A percentile compares a stretch with the other conserved stretches of the same genome.
phyloP scores from a whole-genome alignment of 2,329 filamentous ascomycete species.

The Harringtonia aguacate region DNA sequence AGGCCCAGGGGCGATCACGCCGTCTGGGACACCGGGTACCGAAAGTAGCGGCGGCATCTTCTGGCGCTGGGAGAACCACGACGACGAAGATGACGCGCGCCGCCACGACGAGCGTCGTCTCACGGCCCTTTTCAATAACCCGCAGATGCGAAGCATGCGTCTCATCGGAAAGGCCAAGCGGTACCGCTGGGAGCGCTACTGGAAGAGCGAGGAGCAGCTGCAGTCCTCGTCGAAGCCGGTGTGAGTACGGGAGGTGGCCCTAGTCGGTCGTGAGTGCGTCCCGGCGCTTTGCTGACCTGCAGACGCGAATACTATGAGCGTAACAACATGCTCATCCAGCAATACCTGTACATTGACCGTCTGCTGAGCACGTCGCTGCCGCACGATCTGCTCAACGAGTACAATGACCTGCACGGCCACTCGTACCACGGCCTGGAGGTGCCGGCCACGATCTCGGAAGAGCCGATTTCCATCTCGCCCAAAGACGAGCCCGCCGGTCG shows the following conservation, averaged over 20 bases:
- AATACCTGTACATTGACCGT: constrained; percentile 88
- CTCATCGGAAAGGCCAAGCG: constrained; percentile 82
- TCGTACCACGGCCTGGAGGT: constrained; percentile 47
- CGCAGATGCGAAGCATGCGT: constrained; percentile 70
- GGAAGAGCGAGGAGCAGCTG: constrained; percentile 69
- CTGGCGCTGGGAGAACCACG: constrained; percentile 15
- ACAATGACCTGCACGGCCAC: constrained; percentile 52
- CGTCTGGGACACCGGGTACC: constrained; percentile 1
- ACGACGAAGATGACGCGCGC: constrained; percentile 31
- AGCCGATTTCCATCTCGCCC: constrained; percentile 26
- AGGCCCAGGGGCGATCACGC: constrained; percentile 1
- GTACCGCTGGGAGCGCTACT: constrained; percentile 81
- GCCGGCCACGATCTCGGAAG: constrained; percentile 68
- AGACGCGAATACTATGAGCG: constrained; percentile 73
- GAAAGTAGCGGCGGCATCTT: neutral
- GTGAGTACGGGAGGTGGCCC: constrained; percentile 20
- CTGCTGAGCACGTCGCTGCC: constrained; percentile 87
- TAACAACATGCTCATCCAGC: constrained; percentile 78
- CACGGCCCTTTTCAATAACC: constrained; percentile 49
- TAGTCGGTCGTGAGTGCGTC: neutral
- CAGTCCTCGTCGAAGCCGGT: constrained; percentile 60
- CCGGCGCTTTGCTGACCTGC: constrained; percentile 26
- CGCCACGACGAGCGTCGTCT: constrained; percentile 47
- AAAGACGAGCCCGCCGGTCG: constrained; percentile 14
- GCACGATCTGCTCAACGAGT: constrained; percentile 84